These are phyloP conservation scores for Rhizopogon hawkerae DNA, from an alignment of 1,284 basidiomycete species.

Conservation along the genomic window DNA sequence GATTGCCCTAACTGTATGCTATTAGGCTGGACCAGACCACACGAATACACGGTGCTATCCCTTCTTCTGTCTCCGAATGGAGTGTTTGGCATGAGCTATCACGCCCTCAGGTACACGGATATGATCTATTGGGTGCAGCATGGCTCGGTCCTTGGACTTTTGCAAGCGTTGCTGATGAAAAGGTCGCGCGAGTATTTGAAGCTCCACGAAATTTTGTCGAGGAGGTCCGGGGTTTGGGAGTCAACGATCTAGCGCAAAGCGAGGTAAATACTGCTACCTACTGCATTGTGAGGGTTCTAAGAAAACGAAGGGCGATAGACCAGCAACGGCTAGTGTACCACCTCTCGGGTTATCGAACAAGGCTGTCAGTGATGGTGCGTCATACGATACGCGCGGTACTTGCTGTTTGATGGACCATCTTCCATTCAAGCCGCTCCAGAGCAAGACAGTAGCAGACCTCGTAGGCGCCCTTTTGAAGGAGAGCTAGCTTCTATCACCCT, in stretches of 20 bases:
- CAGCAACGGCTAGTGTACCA: slow-evolving; percentile 64
- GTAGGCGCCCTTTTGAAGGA: slow-evolving; percentile 71
- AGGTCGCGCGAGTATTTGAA: slow-evolving; percentile 85
- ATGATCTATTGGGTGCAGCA: slow-evolving; percentile 76
- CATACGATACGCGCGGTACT: background rate
- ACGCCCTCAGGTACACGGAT: slow-evolving; percentile 91
- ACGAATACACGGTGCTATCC: slow-evolving; percentile 65
- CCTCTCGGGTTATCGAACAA: slow-evolving; percentile 72
- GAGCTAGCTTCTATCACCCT: slow-evolving; percentile 79
- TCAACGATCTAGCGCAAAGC: slow-evolving; percentile 37
- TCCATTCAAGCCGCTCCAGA: slow-evolving; percentile 14
- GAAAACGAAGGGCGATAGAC: slow-evolving; percentile 25
- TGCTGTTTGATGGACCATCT: background rate
- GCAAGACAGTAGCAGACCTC: slow-evolving; percentile 10
- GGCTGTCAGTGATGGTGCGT: slow-evolving; percentile 48
- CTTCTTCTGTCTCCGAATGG: slow-evolving; percentile 6
- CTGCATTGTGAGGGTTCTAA: slow-evolving; percentile 8
- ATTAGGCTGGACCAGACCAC: slow-evolving; percentile 80
- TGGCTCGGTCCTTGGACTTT: slow-evolving; percentile 74
- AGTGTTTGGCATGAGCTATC: slow-evolving; percentile 77
- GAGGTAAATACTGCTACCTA: slow-evolving; percentile 31
- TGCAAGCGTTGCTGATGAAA: slow-evolving; percentile 86
- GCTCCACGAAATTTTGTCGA: slow-evolving; percentile 75
- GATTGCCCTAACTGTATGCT: background rate
- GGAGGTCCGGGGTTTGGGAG: slow-evolving; percentile 41